These are phyloP conservation scores for Russula sp. DNA, from an alignment of 768 basidiomycete species.

Conservation along the genomic window DNA sequence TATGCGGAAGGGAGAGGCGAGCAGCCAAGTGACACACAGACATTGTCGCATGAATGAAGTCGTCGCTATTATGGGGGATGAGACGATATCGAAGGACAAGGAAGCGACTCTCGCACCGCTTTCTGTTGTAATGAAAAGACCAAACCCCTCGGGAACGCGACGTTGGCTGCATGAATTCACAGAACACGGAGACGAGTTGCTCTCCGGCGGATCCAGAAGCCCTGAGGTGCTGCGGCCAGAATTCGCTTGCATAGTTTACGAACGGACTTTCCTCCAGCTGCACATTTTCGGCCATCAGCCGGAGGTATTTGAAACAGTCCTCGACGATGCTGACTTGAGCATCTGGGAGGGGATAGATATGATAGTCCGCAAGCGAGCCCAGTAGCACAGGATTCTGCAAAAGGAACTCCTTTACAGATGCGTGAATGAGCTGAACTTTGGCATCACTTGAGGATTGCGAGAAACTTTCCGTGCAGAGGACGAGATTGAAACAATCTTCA, in stretches of 20 bases:
- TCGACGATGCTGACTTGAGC: neutral
- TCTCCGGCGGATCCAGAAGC: neutral
- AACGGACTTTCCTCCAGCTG: neutral
- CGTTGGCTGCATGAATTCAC: neutral
- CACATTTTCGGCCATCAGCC: neutral
- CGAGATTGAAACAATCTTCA: conserved; percentile 10
- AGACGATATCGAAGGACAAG: neutral
- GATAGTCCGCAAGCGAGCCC: neutral
- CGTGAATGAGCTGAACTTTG: conserved; percentile 6
- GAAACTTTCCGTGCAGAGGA: neutral
- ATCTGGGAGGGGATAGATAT: conserved; percentile 1
- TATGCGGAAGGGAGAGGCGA: conserved; percentile 2
- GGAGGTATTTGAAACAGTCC: conserved; percentile 7
- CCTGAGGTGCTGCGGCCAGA: conserved; percentile 8
- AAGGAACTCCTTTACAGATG: conserved; percentile 11
- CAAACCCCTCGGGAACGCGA: neutral
- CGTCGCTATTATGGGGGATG: neutral
- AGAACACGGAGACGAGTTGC: neutral
- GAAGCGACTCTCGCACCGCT: neutral
- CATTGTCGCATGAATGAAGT: neutral
- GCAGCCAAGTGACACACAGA: conserved; percentile 6
- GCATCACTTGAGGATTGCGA: neutral
- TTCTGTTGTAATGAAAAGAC: neutral
- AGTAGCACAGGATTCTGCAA: neutral
- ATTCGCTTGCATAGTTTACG: neutral